Base-by-base conservation (phyloP, 495 filamentous ascomycete genomes). In the Halenospora varia region DNA sequence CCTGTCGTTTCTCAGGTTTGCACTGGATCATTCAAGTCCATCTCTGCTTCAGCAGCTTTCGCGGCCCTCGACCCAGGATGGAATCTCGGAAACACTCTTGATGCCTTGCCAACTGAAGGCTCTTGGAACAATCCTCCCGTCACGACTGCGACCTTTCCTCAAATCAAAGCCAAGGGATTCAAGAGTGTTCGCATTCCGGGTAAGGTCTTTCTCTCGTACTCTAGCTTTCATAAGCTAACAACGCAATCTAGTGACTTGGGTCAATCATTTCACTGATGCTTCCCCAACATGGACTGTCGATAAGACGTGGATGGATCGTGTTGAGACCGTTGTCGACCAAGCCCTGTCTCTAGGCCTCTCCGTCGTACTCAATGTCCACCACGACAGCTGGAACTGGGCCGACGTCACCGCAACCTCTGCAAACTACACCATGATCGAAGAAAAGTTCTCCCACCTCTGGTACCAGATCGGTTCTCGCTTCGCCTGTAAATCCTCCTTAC, bases 1-100 rank as follows among this genome's bases (percentile, higher is more conserved):
- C 29, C 29, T 13, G 13, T 35, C 4, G 29, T 13, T 35, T 35
- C 29, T 13, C 29, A 26, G 25, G 11, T 48, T 44, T 63, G 60
- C 20, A 41, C 60, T 13, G 51, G 22, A 10, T 19, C 48, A 19
- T 83, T 83, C 49, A 90, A 60, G 20, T 75, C 78, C 65, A 80
- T 82, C 26, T 84, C 86, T 9, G 78, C 79, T 49, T 87, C 84
- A 10, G 87, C 88, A 53, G 82, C 80, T 3, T 84, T 89, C 19
- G 86, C 87, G 59, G 89, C 88, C 45, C 82, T 89, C 1, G 88
- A 88, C 47, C 85, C 76, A 1, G 81, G 76, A 22, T 81, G 80
- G 48, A 80, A 75, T 47, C 77, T 82, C 0, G 86, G 82, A 15
- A 87, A 86, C 47, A 84, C 82, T 0, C 74, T 85, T 26, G 83